Base-by-base conservation (phyloP, 2,329 filamentous ascomycete species). In the Colletotrichum falcatum region DNA sequence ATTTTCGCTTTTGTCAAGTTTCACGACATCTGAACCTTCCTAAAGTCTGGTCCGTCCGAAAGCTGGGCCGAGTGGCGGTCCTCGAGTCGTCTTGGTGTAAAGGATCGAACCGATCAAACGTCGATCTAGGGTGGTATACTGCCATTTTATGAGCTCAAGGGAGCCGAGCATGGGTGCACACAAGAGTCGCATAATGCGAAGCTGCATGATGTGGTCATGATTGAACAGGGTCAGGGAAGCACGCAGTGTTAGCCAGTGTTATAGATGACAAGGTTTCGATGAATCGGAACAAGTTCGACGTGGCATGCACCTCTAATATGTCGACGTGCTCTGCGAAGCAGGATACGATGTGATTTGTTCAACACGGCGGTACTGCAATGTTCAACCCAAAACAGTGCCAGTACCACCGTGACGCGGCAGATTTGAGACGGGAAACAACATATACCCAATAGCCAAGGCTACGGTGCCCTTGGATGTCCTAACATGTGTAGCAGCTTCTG, bases 381-480 rank as follows among this genome's bases (percentile, higher is more conserved):
- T 8, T n/a, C n/a, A 23, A 48, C 26, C 44, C 60, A 20, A 42
- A 63, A 35, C 54, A 61, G 48, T 18, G 20, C n/a, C n/a, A 18
- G 20, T 20, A 35, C 14, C 53, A 62, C 46, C 14, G 53, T 60
- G 64, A 68, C 44, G 62, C 58, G 58, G 44, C 53, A 54, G 37
- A 46, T 59, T 59, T 54, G 59, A 39, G 14, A 59, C n/a, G 23
- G 53, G 51, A 44, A 53, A 61, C 51, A 48, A 59, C 30, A 26
- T 74, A 33, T 77, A 78, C 61, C 78, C 76, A 8, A 81, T 77
- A 1, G 81, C 80, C 8, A 83, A 74, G 8, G 76, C 79, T 53
- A 83, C 76, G 1, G 79, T 78, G 2, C 79, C 81, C 1, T 81
- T 80, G 2, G 82, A 76, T 30, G 80, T 79, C 44, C 81, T 78